phyloP scores from a whole-genome alignment of 192 early-diverging fungal genomes.

The Haplosporangium gracile region DNA sequence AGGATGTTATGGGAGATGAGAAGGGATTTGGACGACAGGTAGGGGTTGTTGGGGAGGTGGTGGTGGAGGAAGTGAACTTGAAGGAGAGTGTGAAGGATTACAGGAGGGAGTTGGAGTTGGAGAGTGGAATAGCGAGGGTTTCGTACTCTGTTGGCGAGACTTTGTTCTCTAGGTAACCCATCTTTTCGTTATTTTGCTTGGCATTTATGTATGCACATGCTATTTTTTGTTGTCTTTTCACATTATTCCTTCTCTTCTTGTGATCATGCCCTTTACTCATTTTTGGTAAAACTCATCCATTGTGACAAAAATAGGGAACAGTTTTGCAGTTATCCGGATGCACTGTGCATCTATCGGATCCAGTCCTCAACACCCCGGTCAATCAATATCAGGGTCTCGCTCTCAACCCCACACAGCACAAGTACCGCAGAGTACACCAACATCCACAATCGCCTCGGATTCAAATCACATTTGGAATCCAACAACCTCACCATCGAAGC shows the following conservation, averaged over 20 bases:
- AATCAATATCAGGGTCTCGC: conserved; percentile 23
- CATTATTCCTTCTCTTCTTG: neutral
- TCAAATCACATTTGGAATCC: conserved; percentile 2
- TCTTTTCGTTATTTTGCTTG: neutral
- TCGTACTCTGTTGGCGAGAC: neutral
- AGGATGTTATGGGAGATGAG: conserved; percentile 5
- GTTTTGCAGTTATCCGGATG: conserved; percentile 35
- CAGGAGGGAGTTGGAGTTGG: conserved; percentile 12
- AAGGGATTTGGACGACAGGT: conserved; percentile 5
- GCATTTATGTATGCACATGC: neutral
- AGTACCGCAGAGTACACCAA: conserved; percentile 11
- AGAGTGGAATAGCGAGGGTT: neutral
- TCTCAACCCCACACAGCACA: neutral
- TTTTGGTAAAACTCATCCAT: neutral
- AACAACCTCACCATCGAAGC: conserved; percentile 19
- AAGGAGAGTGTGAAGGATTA: neutral
- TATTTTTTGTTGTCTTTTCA: neutral
- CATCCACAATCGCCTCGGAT: conserved; percentile 17
- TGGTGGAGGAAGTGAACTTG: conserved; percentile 15
- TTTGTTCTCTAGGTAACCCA: conserved; percentile 12
- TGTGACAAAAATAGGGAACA: conserved; percentile 15
- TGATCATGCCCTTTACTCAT: neutral
- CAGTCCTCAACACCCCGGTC: conserved; percentile 12
- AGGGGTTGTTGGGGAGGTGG: neutral
- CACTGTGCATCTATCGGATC: conserved; percentile 19